phyloP scores from a whole-genome alignment of 176 grass and related monocot genomes.

The Carex parvula region DNA sequence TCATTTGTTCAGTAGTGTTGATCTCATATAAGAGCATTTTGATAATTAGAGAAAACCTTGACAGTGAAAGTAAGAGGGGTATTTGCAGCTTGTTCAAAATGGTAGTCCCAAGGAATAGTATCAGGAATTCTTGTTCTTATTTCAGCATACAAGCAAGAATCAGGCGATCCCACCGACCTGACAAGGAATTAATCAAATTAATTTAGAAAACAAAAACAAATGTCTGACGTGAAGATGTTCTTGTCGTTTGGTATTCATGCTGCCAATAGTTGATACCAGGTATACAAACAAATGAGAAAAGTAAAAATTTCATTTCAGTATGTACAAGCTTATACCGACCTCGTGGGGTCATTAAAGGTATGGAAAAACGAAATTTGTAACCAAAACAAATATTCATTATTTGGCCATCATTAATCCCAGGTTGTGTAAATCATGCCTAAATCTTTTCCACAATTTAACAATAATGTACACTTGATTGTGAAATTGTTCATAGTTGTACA shows the following conservation, averaged over 20 bases:
- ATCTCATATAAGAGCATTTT: background rate
- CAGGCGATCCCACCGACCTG: slow-evolving; percentile 73
- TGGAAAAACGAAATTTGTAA: background rate
- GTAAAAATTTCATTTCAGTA: background rate
- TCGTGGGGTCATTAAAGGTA: background rate
- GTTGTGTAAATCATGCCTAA: slow-evolving; percentile 3
- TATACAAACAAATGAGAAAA: background rate
- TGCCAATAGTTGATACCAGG: background rate
- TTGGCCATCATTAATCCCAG: background rate
- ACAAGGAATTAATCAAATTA: background rate
- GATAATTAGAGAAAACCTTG: slow-evolving; percentile 37
- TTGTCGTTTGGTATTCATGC: background rate
- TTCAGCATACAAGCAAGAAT: slow-evolving; percentile 82
- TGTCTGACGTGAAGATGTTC: background rate
- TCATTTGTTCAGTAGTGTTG: background rate
- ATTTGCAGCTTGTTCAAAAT: slow-evolving; percentile 71
- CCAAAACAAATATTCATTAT: background rate
- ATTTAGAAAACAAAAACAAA: background rate
- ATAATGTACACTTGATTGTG: background rate
- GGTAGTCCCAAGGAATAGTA: slow-evolving; percentile 73
- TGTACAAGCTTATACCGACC: background rate
- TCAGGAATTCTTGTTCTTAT: slow-evolving; percentile 99
- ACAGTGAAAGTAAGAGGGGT: slow-evolving; percentile 72
- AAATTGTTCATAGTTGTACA: background rate
- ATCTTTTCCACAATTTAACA: background rate